Conservation (phyloP, 495 filamentous ascomycete species). For the Neurospora sp. region DNA sequence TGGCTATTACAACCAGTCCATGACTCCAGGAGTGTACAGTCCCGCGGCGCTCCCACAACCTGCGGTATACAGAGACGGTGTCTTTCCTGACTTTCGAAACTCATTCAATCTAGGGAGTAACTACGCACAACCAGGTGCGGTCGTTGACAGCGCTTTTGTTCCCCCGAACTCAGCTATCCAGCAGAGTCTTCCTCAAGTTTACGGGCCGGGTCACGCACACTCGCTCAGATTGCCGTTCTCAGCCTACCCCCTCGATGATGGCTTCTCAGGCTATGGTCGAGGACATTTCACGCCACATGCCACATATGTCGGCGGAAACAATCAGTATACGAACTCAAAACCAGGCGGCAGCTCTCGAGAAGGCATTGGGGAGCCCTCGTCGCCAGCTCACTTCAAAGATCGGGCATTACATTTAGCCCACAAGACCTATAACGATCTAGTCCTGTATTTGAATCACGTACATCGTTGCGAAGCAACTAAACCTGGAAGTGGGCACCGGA, state of each 20-base stretch:
- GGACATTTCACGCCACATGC: conserved; percentile 9
- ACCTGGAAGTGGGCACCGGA: conserved; percentile 16
- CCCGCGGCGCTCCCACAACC: conserved; percentile 58
- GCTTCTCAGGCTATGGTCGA: conserved; percentile 16
- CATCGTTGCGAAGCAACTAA: conserved; percentile 19
- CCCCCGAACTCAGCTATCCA: conserved; percentile 17
- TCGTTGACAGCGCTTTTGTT: conserved; percentile 25
- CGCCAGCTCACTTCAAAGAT: conserved; percentile 63
- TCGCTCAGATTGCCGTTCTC: conserved; percentile 17
- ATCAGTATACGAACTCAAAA: conserved; percentile 9
- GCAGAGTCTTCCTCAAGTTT: conserved; percentile 13
- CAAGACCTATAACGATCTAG: conserved; percentile 75
- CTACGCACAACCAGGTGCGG: conserved; percentile 21
- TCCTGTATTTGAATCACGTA: conserved; percentile 61
- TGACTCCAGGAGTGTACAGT: conserved; percentile 66
- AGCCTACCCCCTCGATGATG: conserved; percentile 22
- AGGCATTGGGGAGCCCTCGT: conserved; percentile 5
- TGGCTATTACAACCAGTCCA: conserved; percentile 51
- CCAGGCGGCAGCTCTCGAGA: background rate
- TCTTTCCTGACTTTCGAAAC: conserved; percentile 32
- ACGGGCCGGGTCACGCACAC: conserved; percentile 18
- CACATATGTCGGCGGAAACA: conserved; percentile 11
- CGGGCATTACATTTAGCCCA: conserved; percentile 78
- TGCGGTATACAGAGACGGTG: conserved; percentile 70
- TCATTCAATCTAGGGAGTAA: conserved; percentile 22